Conservation (phyloP, 2,329 filamentous ascomycete genomes). For the Xylaria sp. region DNA sequence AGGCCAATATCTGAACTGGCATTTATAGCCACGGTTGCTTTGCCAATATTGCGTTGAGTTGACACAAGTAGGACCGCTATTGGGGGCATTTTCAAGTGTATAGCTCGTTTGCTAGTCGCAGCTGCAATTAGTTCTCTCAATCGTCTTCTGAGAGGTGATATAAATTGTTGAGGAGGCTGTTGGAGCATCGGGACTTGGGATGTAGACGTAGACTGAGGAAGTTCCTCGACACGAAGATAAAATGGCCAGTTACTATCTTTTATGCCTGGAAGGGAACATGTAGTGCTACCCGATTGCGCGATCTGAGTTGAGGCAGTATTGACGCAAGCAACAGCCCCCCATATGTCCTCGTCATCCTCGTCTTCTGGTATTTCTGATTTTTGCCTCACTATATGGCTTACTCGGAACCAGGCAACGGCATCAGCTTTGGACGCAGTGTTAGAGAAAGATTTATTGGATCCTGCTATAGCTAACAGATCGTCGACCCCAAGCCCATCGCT, state of each 20-base stretch:
- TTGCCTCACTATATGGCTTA: constrained; percentile 75
- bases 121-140: constrained; percentile 87
- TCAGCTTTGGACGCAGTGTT: constrained; percentile 55
- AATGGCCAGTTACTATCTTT: constrained; percentile 86
- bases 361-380: constrained; percentile 64
- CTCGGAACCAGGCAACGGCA: constrained; percentile 90
- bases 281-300: constrained; percentile 89
- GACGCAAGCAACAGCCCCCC: constrained; percentile 87
- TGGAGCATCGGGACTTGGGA: constrained; percentile 54
- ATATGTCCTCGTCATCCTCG: constrained; percentile 73
- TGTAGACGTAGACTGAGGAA: constrained; percentile 62
- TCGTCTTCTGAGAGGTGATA: constrained; percentile 72
- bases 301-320: constrained; percentile 89
- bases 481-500: constrained; percentile 75
- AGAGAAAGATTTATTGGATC: constrained; percentile 52
- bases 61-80: constrained; percentile 89
- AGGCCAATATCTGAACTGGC: constrained; percentile 90
- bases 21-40: constrained; percentile 78
- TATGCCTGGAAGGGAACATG: constrained; percentile 80
- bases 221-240: constrained; percentile 81
- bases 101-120: constrained; percentile 85
- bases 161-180: constrained; percentile 61
- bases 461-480: constrained; percentile 70
- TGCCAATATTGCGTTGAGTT: constrained; percentile 92
- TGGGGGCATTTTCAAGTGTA: constrained; percentile 87